Conservation (phyloP, 805 yeast species). For the Wickerhamomyces silvicola region DNA sequence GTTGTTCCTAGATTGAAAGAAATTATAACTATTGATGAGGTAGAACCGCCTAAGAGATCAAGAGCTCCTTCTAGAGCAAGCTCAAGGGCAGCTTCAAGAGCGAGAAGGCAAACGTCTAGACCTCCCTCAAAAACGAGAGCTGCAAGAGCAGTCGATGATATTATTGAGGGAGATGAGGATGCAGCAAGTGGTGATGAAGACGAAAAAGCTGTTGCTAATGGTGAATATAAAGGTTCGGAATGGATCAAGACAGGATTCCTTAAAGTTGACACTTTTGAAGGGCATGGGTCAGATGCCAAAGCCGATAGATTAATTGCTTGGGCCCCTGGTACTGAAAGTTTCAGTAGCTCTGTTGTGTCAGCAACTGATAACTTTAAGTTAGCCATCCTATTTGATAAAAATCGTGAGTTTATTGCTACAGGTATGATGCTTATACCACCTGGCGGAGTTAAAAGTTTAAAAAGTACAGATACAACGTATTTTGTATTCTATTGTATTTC, state of each 20-base stretch:
- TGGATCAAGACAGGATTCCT: conserved; percentile 43
- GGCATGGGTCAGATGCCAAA: conserved; percentile 41
- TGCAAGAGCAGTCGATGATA: conserved; percentile 5
- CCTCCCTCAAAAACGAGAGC: conserved; percentile 1
- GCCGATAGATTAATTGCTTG: conserved; percentile 50
- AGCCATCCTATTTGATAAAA: conserved; percentile 57
- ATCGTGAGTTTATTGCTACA: conserved; percentile 59
- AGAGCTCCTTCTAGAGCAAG: conserved; percentile 12
- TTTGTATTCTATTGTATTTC: conserved; percentile 69
- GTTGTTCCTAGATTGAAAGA: conserved; percentile 52
- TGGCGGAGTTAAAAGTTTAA: conserved; percentile 52
- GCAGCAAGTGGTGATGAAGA: conserved; percentile 12
- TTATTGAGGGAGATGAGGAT: conserved; percentile 1
- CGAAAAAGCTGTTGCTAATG: conserved; percentile 21
- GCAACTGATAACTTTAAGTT: conserved; percentile 51
- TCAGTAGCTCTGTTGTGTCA: conserved; percentile 32
- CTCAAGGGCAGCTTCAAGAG: conserved; percentile 12
- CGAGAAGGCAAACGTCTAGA: no score
- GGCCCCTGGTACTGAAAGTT: conserved; percentile 51
- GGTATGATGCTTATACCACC: conserved; percentile 66
- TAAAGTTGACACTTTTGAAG: conserved; percentile 42
- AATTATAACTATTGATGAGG: conserved; percentile 39
- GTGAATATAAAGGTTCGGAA: conserved; percentile 37
- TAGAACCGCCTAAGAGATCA: conserved; percentile 3
- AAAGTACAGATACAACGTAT: conserved; percentile 54